Evolutionary conservation across 1,284 basidiomycete species (phyloP).

Genomic region (Cutaneotrichosporon sp.): DNA sequence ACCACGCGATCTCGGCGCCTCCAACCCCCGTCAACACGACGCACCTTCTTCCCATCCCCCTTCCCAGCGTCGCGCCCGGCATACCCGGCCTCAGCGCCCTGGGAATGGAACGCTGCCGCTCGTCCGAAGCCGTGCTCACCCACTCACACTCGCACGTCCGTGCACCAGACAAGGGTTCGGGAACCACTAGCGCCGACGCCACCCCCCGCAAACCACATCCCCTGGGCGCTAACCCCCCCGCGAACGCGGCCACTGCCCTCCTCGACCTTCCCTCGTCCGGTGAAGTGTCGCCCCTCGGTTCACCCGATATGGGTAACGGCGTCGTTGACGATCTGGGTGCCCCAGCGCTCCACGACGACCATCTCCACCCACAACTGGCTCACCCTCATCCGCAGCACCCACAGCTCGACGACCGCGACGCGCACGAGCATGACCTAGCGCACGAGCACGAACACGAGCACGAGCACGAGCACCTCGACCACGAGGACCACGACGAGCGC

Average conservation of each 20-base stretch:
- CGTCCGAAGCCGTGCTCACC: constrained; percentile 39
- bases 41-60: constrained; percentile 38
- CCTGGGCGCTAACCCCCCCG: constrained; percentile 7
- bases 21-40: constrained; percentile 48
- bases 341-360: neutral
- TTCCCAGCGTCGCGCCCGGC: constrained; percentile 29
- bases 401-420: neutral
- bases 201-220: constrained; percentile 26
- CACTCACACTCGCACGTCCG: constrained; percentile 19
- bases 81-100: constrained; percentile 20
- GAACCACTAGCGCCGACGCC: constrained; percentile 16
- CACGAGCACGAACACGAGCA: neutral
- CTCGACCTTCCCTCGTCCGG: constrained; percentile 2
- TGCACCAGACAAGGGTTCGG: constrained; percentile 6
- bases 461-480: constrained; percentile 10
- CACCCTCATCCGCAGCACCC: constrained; percentile 6
- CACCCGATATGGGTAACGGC: constrained; percentile 14
- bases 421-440: constrained; percentile 17
- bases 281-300: constrained; percentile 16
- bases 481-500: constrained; percentile 13
- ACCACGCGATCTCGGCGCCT: constrained; percentile 45
- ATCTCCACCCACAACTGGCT: neutral
- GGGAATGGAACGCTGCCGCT: constrained; percentile 47
- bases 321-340: neutral
- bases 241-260: neutral